Evolutionary conservation across 306 rosid species (phyloP), one percentile per base, ranked within the genome.

Genomic region (Prunus kanzakura): DNA sequence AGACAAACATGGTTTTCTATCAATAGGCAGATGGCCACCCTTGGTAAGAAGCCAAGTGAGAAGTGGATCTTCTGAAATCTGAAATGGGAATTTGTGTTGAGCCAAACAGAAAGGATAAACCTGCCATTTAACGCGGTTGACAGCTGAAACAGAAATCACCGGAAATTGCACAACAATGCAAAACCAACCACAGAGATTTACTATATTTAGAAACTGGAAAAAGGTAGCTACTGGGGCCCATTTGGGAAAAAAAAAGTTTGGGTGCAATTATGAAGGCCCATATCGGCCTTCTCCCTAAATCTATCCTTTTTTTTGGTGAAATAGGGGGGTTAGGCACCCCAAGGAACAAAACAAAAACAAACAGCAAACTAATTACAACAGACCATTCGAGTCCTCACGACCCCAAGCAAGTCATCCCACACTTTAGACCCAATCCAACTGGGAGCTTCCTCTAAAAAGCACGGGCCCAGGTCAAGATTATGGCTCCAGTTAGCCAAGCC

Each of bases 181-280:
- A 68, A 35, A 25, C 81, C 43, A 47, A 41, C 76, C 51, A 56
- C 58, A 75, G 69, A 49, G 27, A 35, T 68, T 82, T 86, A 43
- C 88, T 72, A 81, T 79, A 46, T 87, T 79, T 85, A 71, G 85
- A 83, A 75, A 82, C 73, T 29, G 45, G 9, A 64, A 85, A 72
- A 60, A n/a, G 69, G 76, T 69, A 35, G 72, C 80, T 41, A 8
- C 22, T 22, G 38, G 30, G 83, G 79, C 15, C 76, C 83, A 64
- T 58, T 76, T 65, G 32, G 38, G 76, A 49, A 56, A 23, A 55
- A 23, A 25, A 1, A 3, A 27, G 2, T 56, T 74, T 18, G 3
- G 32, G 43, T 65, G 41, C 72, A 60, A 27, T 64, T 69, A n/a
- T 23, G 72, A 54, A 63, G 60, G 69, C 81, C 85, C 79, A 79